Evolutionary conservation across 805 yeast species (phyloP).

Genomic region (Starmerella stigmatis): DNA sequence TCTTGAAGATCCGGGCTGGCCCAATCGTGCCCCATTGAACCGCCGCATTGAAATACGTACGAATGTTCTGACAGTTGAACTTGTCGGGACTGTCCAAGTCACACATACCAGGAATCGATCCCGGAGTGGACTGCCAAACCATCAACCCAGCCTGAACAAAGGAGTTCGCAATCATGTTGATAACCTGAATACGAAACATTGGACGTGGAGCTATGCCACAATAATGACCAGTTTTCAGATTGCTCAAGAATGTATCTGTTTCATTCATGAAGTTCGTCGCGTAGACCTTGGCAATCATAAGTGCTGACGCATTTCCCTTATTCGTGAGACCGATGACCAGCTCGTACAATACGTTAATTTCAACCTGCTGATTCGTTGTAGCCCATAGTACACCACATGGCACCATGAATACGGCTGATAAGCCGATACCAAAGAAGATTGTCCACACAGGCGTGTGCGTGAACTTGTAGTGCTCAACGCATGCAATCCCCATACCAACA

Average conservation of each 20-base stretch:
- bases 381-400: constrained; percentile 42
- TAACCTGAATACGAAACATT: constrained; percentile 40
- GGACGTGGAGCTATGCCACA: constrained; percentile 50
- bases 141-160: constrained; percentile 29
- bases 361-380: constrained; percentile 40
- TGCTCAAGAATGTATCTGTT: constrained; percentile 49
- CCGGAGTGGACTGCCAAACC: constrained; percentile 30
- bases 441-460: constrained; percentile 32
- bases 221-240: constrained; percentile 46
- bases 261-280: constrained; percentile 54
- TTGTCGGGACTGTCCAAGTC: constrained; percentile 26
- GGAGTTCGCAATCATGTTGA: constrained; percentile 26
- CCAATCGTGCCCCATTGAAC: constrained; percentile 52
- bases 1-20: constrained; percentile 27
- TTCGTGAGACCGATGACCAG: constrained; percentile 47
- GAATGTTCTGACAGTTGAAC: constrained; percentile 36
- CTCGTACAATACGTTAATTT: constrained; percentile 40
- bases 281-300: constrained; percentile 42
- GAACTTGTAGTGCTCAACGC: constrained; percentile 31
- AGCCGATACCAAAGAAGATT: constrained; percentile 38
- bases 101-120: constrained; percentile 32
- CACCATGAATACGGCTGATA: constrained; percentile 42
- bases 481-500: constrained; percentile 36
- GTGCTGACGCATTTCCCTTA: constrained; percentile 48
- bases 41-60: constrained; percentile 39